Evolutionary conservation across 2,329 filamentous ascomycete genomes (phyloP).

Genomic region (Westerdykella ornata): DNA sequence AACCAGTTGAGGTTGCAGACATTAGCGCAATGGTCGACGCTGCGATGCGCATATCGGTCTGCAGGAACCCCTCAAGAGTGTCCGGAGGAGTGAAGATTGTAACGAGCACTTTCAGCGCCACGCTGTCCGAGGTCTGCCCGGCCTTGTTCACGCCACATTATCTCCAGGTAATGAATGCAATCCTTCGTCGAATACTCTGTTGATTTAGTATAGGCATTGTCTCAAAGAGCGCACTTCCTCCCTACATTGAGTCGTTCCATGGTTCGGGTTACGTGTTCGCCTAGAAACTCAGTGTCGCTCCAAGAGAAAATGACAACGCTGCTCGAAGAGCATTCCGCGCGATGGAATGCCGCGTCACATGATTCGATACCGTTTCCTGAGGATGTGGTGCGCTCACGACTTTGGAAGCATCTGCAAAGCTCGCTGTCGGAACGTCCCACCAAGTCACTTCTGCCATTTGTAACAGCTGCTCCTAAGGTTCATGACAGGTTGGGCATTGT

Average conservation of each 20-base stretch:
- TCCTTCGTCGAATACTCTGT: not conserved
- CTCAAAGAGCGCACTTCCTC: conserved; percentile 31
- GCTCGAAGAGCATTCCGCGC: no score
- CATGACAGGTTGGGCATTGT: no score
- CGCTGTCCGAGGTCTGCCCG: conserved; percentile 37
- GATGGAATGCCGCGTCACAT: no score
- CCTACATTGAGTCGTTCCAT: conserved; percentile 35
- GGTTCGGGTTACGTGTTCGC: no score
- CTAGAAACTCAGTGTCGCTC: no score
- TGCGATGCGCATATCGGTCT: conserved; percentile 34
- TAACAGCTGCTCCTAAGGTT: no score
- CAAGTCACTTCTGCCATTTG: no score
- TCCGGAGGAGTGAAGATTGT: conserved; percentile 23
- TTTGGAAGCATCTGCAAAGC: no score
- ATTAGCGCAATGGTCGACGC: conserved; percentile 27
- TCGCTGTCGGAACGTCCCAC: no score
- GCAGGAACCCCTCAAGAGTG: conserved; percentile 17
- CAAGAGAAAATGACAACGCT: no score
- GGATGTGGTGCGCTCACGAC: no score
- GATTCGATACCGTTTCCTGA: no score
- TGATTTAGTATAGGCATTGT: conserved; percentile 21
- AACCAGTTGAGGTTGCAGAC: not conserved
- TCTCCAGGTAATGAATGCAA: conserved; percentile 18
- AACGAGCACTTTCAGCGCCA: conserved; percentile 27
- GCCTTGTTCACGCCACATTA: conserved; percentile 37